Conservation (phyloP, 2,329 filamentous ascomycete species). For the Chalaropsis thielavioides region DNA sequence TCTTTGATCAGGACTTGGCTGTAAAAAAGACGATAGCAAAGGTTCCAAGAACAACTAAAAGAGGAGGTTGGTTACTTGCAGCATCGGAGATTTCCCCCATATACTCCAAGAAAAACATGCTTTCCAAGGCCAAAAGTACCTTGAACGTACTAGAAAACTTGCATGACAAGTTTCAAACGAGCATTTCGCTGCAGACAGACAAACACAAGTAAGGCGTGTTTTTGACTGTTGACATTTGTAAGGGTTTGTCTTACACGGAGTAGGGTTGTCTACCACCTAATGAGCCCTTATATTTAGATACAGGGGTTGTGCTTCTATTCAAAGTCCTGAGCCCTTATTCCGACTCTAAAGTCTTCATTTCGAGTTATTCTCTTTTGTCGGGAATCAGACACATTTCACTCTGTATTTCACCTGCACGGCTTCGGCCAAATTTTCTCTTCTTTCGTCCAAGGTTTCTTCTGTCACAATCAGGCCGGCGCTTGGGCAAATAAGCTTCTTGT, state of each 20-base stretch:
- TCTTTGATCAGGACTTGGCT: not conserved
- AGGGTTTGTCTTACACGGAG: not conserved
- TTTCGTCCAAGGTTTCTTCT: not conserved
- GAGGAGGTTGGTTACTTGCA: not conserved
- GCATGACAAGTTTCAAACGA: not conserved
- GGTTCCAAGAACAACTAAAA: not conserved
- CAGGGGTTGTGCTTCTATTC: too few relatives aligned
- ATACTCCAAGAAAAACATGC: not conserved
- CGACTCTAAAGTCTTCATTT: too few relatives aligned
- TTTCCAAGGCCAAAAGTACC: not conserved
- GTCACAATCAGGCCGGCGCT: not conserved
- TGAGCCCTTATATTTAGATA: too few relatives aligned
- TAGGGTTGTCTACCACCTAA: not conserved
- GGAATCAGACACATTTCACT: too few relatives aligned
- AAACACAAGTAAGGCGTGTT: not conserved
- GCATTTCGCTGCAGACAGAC: not conserved
- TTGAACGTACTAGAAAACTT: not conserved
- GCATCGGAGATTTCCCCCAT: not conserved
- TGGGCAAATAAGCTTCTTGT: not conserved
- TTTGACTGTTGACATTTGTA: not conserved
- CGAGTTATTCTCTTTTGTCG: too few relatives aligned
- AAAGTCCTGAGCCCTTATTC: too few relatives aligned
- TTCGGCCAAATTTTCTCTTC: too few relatives aligned
- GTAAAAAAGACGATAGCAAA: not conserved
- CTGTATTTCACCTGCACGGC: too few relatives aligned